Percentiles rank a stretch among this genome's conserved stretches.
Conservation (phyloP, 768 basidiomycete genomes). For the Dioszegia hungarica region DNA sequence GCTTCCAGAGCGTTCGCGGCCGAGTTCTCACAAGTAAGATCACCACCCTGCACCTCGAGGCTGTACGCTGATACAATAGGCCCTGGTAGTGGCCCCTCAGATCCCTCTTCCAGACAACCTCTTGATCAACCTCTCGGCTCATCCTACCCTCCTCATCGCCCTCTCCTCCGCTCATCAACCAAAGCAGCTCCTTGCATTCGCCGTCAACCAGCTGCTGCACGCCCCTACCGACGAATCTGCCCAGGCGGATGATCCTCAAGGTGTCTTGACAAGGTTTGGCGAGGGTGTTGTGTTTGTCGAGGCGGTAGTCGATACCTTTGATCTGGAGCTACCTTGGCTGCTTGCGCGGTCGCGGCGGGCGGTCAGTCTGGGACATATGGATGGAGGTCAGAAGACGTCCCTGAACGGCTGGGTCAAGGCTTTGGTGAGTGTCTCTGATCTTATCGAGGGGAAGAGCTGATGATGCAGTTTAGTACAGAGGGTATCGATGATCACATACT, state of each 20-base stretch:
- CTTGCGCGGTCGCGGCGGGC: slow-evolving; percentile 24
- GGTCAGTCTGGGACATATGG: slow-evolving; percentile 15
- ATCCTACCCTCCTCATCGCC: slow-evolving; percentile 17
- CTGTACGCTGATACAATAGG: not conserved
- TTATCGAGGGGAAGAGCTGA: not conserved
- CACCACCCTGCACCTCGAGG: not conserved
- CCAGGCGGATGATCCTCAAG: slow-evolving; percentile 44
- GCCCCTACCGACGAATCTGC: slow-evolving; percentile 12
- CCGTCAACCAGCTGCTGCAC: slow-evolving; percentile 17
- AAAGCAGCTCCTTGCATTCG: slow-evolving; percentile 5
- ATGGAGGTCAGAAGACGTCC: slow-evolving; percentile 13
- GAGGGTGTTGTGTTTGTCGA: slow-evolving; percentile 36
- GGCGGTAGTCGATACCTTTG: slow-evolving; percentile 18
- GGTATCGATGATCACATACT: slow-evolving; percentile 47
- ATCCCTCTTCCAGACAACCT: slow-evolving; percentile 33
- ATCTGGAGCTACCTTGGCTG: slow-evolving; percentile 16
- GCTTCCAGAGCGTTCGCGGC: slow-evolving; percentile 15
- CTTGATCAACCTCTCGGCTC: slow-evolving; percentile 21
- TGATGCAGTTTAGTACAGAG: slow-evolving; percentile 44
- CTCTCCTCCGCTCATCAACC: slow-evolving; percentile 12
- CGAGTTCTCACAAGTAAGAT: slow-evolving; percentile 22
- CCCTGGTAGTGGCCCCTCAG: not conserved
- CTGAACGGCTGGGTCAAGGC: slow-evolving; percentile 46
- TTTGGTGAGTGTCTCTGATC: slow-evolving; percentile 23
- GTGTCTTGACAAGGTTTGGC: slow-evolving; percentile 38